These are phyloP conservation scores for Zygosaccharomyces siamensis DNA, from an alignment of 805 yeast species.

Conservation along the genomic window DNA sequence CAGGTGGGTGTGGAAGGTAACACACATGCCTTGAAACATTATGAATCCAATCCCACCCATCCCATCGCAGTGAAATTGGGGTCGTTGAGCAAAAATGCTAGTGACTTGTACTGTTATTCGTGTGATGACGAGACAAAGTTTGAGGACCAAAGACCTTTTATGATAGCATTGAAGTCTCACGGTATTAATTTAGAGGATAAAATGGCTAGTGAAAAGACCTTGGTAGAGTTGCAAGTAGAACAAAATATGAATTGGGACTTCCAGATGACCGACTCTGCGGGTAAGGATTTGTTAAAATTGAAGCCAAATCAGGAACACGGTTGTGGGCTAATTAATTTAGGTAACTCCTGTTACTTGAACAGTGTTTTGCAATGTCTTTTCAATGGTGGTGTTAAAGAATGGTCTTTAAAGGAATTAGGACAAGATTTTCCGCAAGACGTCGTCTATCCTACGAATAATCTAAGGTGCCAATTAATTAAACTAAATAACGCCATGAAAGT, in stretches of 20 bases:
- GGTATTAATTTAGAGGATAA: slow-evolving; percentile 57
- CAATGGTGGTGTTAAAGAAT: slow-evolving; percentile 32
- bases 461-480: slow-evolving; percentile 73
- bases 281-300: slow-evolving; percentile 57
- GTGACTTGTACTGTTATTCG: slow-evolving; percentile 80
- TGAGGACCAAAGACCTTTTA: slow-evolving; percentile 44
- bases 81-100: slow-evolving; percentile 67
- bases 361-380: slow-evolving; percentile 74
- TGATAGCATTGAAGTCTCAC: slow-evolving; percentile 42
- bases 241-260: slow-evolving; percentile 94
- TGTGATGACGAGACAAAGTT: slow-evolving; percentile 89
- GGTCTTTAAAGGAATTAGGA: slow-evolving; percentile 38
- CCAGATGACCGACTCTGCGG: slow-evolving; percentile 66
- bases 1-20: slow-evolving; percentile 95
- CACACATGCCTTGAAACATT: slow-evolving; percentile 82
- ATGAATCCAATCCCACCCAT: slow-evolving; percentile 49
- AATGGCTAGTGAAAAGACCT: slow-evolving; percentile 76
- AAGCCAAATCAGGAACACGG: slow-evolving; percentile 45
- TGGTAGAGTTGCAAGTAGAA: slow-evolving; percentile 86
- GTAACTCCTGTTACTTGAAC: slow-evolving; percentile 88
- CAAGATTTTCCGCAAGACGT: slow-evolving; percentile 37
- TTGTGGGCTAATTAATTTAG: slow-evolving; percentile 79
- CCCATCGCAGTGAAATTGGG: slow-evolving; percentile 88
- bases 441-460: slow-evolving; percentile 55
- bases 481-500: slow-evolving; percentile 66